phyloP scores from a whole-genome alignment of 78 protist species.

The Polysphondylium violaceum region DNA sequence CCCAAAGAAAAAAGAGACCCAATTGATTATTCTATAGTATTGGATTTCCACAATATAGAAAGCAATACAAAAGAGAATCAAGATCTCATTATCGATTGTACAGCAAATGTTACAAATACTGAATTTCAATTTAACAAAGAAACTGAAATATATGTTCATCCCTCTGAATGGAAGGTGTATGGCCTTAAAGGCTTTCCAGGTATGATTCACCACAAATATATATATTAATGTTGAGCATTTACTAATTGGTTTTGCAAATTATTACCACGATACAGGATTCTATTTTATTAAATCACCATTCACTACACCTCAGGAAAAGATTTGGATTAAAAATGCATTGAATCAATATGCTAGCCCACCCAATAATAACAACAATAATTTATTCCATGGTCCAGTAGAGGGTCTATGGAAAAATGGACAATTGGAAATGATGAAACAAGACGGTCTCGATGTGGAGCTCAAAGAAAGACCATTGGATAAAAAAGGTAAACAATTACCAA shows the following conservation, averaged over 20 bases:
- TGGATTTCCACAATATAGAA: constrained; percentile 50
- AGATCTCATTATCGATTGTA: constrained; percentile 38
- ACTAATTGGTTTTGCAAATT: too few species aligned
- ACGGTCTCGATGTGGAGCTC: neutral
- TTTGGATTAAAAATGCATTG: constrained; percentile 72
- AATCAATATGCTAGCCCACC: constrained; percentile 54
- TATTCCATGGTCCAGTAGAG: constrained; percentile 39
- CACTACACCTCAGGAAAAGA: constrained; percentile 43
- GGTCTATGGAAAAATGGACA: constrained; percentile 52
- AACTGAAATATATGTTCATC: constrained; percentile 51
- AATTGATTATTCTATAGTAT: constrained; percentile 47
- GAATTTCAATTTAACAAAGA: constrained; percentile 4
- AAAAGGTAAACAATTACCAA: constrained; percentile 66
- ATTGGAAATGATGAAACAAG: constrained; percentile 8
- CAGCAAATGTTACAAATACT: neutral
- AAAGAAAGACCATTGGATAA: constrained; percentile 65
- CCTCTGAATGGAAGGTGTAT: constrained; percentile 53
- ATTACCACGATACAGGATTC: too few species aligned
- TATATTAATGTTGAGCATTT: too few species aligned
- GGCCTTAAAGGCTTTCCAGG: constrained; percentile 63
- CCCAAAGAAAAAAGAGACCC: constrained; percentile 74
- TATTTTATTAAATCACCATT: constrained; percentile 72
- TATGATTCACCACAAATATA: too few species aligned
- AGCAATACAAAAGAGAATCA: constrained; percentile 31
- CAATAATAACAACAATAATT: constrained; percentile 35